Evolutionary conservation across 1,139 yeast species (phyloP).

Genomic region (Candida frijolesensis): DNA sequence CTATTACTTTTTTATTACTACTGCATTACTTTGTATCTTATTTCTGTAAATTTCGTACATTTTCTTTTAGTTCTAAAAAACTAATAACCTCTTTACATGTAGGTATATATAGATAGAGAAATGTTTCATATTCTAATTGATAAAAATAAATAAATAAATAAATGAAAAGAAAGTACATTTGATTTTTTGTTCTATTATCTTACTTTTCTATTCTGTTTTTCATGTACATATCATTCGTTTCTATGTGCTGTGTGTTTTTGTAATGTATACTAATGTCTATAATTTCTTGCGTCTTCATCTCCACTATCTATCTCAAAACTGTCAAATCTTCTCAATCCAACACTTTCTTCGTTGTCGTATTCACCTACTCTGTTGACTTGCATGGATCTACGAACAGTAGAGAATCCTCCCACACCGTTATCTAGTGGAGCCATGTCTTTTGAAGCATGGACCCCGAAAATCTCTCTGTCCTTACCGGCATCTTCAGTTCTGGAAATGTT

Average conservation of each 20-base stretch:
- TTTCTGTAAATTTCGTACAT: background rate
- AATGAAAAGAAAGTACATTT: background rate
- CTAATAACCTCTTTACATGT: slow-evolving; percentile 1
- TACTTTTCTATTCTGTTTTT: background rate
- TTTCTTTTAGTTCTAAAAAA: background rate
- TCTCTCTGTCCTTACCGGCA: slow-evolving; percentile 55
- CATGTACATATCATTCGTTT: background rate
- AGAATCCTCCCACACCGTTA: slow-evolving; percentile 76
- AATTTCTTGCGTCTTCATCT: slow-evolving; percentile 25
- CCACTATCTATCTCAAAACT: slow-evolving; percentile 59
- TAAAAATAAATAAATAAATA: slow-evolving; percentile 1
- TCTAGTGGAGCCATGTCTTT: slow-evolving; percentile 72
- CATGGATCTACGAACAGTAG: slow-evolving; percentile 62
- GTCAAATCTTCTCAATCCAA: slow-evolving; percentile 63
- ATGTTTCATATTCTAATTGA: slow-evolving; percentile 1
- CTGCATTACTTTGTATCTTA: slow-evolving; percentile 6
- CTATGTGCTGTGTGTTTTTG: background rate
- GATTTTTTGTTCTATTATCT: background rate
- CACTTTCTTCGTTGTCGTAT: slow-evolving; percentile 51
- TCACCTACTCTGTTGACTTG: slow-evolving; percentile 59
- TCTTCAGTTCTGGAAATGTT: slow-evolving; percentile 75
- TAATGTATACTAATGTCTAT: slow-evolving; percentile 10
- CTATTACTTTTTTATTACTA: background rate
- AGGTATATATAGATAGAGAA: slow-evolving; percentile 7
- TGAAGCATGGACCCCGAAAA: slow-evolving; percentile 62